phyloP scores from a whole-genome alignment of 345 rosid genomes.

The Populus nigra region DNA sequence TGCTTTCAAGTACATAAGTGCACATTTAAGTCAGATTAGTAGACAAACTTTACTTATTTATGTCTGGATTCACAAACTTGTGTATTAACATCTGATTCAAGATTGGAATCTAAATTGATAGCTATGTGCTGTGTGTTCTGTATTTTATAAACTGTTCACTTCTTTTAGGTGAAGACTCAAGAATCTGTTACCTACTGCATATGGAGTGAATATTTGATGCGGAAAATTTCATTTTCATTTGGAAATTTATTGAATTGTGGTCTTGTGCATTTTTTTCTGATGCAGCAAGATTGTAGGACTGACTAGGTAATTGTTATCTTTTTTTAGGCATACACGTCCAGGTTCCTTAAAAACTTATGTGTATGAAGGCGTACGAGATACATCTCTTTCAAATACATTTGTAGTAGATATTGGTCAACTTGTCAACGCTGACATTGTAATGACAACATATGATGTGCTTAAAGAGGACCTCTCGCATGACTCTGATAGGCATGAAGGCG shows the following conservation, averaged over 20 bases:
- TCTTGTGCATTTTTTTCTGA: constrained; percentile 11
- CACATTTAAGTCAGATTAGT: background rate
- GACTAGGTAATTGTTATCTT: constrained; percentile 21
- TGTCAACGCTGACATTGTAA: constrained; percentile 67
- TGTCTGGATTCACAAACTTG: background rate
- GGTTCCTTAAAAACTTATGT: constrained; percentile 67
- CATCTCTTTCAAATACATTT: constrained; percentile 56
- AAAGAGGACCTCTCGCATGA: constrained; percentile 95
- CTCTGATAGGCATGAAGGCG: constrained; percentile 90
- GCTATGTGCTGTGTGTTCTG: too few species aligned
- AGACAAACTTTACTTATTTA: background rate
- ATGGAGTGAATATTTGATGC: background rate
- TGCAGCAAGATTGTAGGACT: constrained; percentile 11
- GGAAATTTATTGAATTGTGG: constrained; percentile 8
- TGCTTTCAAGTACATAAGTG: background rate
- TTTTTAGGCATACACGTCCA: constrained; percentile 74
- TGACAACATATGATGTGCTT: constrained; percentile 94
- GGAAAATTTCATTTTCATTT: constrained; percentile 7
- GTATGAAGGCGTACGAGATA: constrained; percentile 80
- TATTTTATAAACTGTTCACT: too few species aligned
- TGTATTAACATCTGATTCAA: too few species aligned
- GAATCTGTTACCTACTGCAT: too few species aligned
- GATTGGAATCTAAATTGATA: too few species aligned
- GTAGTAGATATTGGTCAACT: constrained; percentile 57
- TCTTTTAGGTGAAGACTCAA: background rate